Base-by-base conservation (phyloP, 1,139 yeast genomes). In the Magnusiomyces fungicola region DNA sequence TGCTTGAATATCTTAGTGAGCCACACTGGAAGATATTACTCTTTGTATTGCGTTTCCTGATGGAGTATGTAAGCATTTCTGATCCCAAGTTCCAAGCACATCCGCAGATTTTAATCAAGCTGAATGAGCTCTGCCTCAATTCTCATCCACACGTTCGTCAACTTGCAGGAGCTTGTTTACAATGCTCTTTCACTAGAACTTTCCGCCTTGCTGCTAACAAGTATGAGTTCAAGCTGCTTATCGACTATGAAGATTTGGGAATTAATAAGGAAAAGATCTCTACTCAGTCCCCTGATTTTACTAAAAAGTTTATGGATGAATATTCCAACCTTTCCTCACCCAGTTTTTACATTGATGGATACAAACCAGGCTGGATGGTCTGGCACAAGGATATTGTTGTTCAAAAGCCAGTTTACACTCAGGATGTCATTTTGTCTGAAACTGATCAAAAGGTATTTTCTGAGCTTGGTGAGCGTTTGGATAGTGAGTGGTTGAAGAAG, bases 311-410 rank as follows among this genome's bases (percentile, higher is more conserved):
- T 73, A 62, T 67, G 43, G 53, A 62, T 2, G 94, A 86, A 58
- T 68, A 84, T 70, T 60, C 61, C n/a, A 77, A 78, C 24, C 47
- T 55, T 12, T 53, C 60, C 3, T 51, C 55, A n/a, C 61, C 63
- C 0, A 29, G 53, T 1, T 66, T 59, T 50, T 60, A 42, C 56
- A 63, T 70, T 19, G 67, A 68, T 0, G 55, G 67, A 32, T 83
- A 88, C 1, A 60, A 61, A 1, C 83, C 68, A 56, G 96, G 97
- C 0, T 86, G 94, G 83, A 67, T 86, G 18, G 82, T 83, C 47
- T 88, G 97, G 96, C 87, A 83, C 18, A 68, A 76, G 10, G 55
- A 67, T 0, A 63, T 86, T 67, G 62, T 66, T 30, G 94, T 77
- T 1, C 70, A 78, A 12, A 48, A 53, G 21, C 43, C 50, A 1